Conservation (phyloP, 2,329 filamentous ascomycete species). For the Tolypocladium guangdongense region DNA sequence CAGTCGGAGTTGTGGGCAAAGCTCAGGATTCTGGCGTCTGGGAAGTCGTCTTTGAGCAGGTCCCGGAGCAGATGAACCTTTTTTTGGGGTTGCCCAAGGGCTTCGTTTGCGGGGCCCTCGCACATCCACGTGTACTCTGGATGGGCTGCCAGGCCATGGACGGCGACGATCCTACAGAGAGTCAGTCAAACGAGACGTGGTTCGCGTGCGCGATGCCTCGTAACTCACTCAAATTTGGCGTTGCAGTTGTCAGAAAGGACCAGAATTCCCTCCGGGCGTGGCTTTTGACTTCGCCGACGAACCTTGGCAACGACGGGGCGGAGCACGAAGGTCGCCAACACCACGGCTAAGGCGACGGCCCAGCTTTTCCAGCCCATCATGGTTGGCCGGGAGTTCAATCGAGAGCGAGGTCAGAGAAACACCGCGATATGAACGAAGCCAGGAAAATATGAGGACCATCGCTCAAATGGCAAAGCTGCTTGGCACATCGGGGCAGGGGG, state of each 20-base stretch:
- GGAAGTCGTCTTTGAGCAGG: slow-evolving; percentile 7
- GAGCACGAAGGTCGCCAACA: not conserved
- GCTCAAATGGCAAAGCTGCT: too few species aligned
- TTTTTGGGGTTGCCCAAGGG: too few species aligned
- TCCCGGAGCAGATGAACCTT: slow-evolving; percentile 6
- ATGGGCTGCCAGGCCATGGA: slow-evolving; percentile 10
- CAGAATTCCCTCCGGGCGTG: not conserved
- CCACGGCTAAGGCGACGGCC: not conserved
- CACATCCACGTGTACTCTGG: slow-evolving; percentile 9
- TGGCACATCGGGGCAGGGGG: too few species aligned
- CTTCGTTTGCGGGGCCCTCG: not conserved
- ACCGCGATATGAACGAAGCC: too few species aligned
- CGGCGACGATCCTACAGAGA: slow-evolving; percentile 9
- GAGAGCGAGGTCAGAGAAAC: too few species aligned
- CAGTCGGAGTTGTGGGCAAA: slow-evolving; percentile 11
- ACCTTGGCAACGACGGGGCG: not conserved
- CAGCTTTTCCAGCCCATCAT: not conserved
- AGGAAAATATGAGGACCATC: too few species aligned
- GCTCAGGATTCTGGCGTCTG: slow-evolving; percentile 8
- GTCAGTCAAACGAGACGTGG: too few species aligned
- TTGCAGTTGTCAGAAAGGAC: not conserved
- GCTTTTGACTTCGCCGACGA: not conserved
- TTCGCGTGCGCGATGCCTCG: not conserved
- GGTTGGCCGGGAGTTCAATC: not conserved
- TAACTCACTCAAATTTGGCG: slow-evolving; percentile 7